Conservation (phyloP, 768 basidiomycete genomes). For the Crepidotus variabilis region DNA sequence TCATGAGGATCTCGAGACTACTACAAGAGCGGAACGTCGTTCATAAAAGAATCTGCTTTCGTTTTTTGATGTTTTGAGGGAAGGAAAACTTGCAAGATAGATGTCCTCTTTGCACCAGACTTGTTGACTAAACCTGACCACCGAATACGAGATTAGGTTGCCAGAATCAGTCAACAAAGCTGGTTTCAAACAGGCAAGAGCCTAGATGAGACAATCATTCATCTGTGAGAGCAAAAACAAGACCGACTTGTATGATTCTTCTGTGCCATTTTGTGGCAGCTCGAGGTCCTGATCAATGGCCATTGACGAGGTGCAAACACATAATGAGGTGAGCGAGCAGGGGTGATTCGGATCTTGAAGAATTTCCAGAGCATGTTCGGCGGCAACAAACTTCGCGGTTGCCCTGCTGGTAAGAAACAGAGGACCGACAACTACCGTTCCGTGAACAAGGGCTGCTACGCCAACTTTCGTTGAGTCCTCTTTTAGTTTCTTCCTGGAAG, state of each 20-base stretch:
- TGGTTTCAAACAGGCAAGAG: constrained; percentile 2
- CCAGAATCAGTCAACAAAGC: constrained; percentile 23
- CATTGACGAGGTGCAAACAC: constrained; percentile 25
- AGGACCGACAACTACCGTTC: constrained; percentile 51
- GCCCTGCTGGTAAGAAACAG: constrained; percentile 52
- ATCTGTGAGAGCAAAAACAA: background rate
- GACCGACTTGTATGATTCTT: background rate
- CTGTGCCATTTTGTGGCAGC: background rate
- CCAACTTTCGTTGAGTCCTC: constrained; percentile 31
- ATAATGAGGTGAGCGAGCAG: constrained; percentile 36
- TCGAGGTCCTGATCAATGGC: background rate
- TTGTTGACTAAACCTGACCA: constrained; percentile 23
- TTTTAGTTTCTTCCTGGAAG: constrained; percentile 17
- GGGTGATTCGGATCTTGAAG: constrained; percentile 46
- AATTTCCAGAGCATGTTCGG: constrained; percentile 55
- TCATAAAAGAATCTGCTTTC: too few relatives aligned
- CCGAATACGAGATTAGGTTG: constrained; percentile 19
- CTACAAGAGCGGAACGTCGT: too few relatives aligned
- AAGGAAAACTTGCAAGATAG: background rate
- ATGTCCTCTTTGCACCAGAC: constrained; percentile 4
- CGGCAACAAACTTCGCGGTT: constrained; percentile 65
- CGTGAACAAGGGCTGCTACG: constrained; percentile 59
- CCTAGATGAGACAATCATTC: background rate
- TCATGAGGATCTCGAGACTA: too few relatives aligned
- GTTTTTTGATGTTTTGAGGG: too few relatives aligned